A percentile compares a stretch with the other conserved stretches of the same genome.
Evolutionary conservation across 1,284 basidiomycete species (phyloP).

Genomic region (Bjerkandera adusta): DNA sequence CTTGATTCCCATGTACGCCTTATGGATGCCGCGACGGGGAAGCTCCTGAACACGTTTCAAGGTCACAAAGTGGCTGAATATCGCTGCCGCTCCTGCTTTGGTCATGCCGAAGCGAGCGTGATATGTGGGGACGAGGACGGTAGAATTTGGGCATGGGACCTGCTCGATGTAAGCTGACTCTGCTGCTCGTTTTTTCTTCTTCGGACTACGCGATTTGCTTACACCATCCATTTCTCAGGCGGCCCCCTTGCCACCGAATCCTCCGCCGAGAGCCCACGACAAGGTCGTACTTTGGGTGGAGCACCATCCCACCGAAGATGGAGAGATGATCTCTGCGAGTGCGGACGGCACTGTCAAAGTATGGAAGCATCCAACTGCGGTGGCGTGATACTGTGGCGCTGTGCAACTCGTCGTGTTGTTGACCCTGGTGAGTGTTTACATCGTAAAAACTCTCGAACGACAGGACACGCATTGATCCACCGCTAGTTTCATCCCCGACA

Average conservation of each 20-base stretch:
- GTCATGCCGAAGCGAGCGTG: slow-evolving; percentile 78
- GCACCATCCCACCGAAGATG: slow-evolving; percentile 77
- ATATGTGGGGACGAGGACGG: slow-evolving; percentile 91
- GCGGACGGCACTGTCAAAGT: slow-evolving; percentile 86
- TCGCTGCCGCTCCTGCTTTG: slow-evolving; percentile 82
- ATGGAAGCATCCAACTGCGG: slow-evolving; percentile 54
- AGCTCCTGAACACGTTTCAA: slow-evolving; percentile 81
- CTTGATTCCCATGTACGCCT: slow-evolving; percentile 85
- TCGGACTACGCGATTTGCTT: too few species aligned
- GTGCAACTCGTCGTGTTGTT: too few species aligned
- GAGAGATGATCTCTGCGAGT: slow-evolving; percentile 85
- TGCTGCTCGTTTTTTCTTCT: neutral
- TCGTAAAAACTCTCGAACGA: too few species aligned
- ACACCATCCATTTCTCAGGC: slow-evolving; percentile 44
- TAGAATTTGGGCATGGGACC: slow-evolving; percentile 87
- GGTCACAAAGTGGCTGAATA: slow-evolving; percentile 78
- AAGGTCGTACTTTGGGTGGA: slow-evolving; percentile 92
- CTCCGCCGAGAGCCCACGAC: slow-evolving; percentile 72
- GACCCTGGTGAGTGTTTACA: too few species aligned
- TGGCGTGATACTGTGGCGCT: too few species aligned
- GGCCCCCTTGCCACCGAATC: slow-evolving; percentile 60
- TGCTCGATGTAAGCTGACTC: slow-evolving; percentile 73
- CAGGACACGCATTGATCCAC: too few species aligned
- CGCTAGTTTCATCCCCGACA: too few species aligned
- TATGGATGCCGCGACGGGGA: slow-evolving; percentile 83